A percentile compares a stretch with the other conserved stretches of the same genome.
Conservation (phyloP, 768 basidiomycete genomes). For the Rhizopogon rudus region DNA sequence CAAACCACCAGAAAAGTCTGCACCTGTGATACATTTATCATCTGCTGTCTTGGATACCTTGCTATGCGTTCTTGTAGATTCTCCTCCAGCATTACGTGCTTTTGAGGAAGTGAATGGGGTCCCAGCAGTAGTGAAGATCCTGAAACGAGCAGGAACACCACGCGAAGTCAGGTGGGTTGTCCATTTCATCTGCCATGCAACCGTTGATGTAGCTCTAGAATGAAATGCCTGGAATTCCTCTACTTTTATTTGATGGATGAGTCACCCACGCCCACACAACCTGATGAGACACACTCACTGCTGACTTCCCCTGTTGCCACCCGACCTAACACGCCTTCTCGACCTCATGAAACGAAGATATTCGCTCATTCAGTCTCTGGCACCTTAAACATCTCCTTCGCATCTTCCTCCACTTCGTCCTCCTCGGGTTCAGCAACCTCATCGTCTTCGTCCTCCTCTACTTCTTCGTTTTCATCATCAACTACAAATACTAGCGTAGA, state of each 20-base stretch:
- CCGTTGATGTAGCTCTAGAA: constrained; percentile 41
- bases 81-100: constrained; percentile 61
- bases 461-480: constrained; percentile 35
- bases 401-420: constrained; percentile 17
- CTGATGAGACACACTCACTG: constrained; percentile 22
- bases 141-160: constrained; percentile 84
- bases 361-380: constrained; percentile 19
- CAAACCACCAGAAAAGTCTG: constrained; percentile 18
- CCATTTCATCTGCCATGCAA: constrained; percentile 34
- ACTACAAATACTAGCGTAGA: constrained; percentile 23
- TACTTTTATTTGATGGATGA: constrained; percentile 95
- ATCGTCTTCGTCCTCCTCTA: constrained; percentile 29
- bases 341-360: constrained; percentile 17
- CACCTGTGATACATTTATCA: constrained; percentile 44
- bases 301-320: constrained; percentile 26
- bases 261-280: constrained; percentile 26
- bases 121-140: constrained; percentile 77
- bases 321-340: constrained; percentile 19
- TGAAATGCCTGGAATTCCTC: constrained; percentile 94
- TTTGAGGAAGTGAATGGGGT: constrained; percentile 80
- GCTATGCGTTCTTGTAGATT: constrained; percentile 86
- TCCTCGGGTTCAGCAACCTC: constrained; percentile 13
- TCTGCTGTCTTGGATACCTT: constrained; percentile 79
- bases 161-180: constrained; percentile 80
- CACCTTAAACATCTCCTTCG: constrained; percentile 13